These are phyloP conservation scores for Chlorophyllum brunneum DNA, from an alignment of 768 basidiomycete species.

Conservation along the genomic window DNA sequence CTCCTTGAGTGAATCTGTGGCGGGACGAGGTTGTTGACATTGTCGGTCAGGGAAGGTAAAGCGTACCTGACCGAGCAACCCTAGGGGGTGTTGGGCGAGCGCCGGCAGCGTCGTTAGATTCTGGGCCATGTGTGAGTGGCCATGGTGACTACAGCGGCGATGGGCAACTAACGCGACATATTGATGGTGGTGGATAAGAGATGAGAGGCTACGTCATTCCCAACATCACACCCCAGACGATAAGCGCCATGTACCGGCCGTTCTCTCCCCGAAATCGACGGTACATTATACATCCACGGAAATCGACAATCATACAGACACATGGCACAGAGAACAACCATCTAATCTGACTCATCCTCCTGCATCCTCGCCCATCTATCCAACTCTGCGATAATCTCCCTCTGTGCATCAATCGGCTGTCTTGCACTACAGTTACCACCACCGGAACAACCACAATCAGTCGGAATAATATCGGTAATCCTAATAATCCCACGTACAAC, in stretches of 20 bases:
- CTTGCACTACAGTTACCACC: slow-evolving; percentile 26
- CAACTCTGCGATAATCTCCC: slow-evolving; percentile 36
- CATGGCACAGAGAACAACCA: background rate
- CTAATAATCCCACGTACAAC: slow-evolving; percentile 47
- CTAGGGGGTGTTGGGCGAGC: background rate
- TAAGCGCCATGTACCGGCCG: too few species aligned
- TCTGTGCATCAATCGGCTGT: slow-evolving; percentile 38
- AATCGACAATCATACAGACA: background rate
- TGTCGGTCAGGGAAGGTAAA: background rate
- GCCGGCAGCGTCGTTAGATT: background rate
- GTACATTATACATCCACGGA: background rate
- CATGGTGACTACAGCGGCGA: background rate
- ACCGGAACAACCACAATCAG: background rate
- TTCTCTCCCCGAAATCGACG: too few species aligned
- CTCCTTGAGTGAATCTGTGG: background rate
- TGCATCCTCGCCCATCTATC: slow-evolving; percentile 28
- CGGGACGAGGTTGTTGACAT: background rate
- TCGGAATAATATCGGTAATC: slow-evolving; percentile 9
- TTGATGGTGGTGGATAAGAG: background rate
- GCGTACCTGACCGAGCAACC: background rate
- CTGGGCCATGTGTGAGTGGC: background rate
- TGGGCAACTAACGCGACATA: slow-evolving; percentile 6
- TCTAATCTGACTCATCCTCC: slow-evolving; percentile 10
- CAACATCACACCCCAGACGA: background rate
- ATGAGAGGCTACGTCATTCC: background rate